Evolutionary conservation across 2,329 filamentous ascomycete genomes (phyloP).

Genomic region (Nothomitra cinnamomea): DNA sequence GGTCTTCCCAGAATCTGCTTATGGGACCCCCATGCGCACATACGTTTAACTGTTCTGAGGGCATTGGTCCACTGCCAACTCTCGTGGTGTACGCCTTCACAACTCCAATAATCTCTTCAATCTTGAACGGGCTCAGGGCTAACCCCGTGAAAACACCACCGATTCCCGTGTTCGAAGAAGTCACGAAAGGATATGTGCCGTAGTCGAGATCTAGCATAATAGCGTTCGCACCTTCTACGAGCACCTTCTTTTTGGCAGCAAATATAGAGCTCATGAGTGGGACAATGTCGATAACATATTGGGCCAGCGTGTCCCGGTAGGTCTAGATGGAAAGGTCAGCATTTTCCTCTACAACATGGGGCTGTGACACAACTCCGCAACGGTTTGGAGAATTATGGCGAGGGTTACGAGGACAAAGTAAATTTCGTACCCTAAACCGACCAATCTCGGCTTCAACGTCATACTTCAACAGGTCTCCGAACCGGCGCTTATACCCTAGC

Average conservation of each 20-base stretch:
- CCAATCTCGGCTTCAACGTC: slow-evolving; percentile 54
- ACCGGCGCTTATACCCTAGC: slow-evolving; percentile 47
- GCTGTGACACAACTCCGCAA: not conserved
- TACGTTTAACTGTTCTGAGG: slow-evolving; percentile 41
- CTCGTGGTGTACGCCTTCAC: slow-evolving; percentile 52
- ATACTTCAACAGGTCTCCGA: slow-evolving; percentile 45
- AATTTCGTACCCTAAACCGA: slow-evolving; percentile 31
- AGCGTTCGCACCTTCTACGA: slow-evolving; percentile 52
- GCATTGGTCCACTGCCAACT: slow-evolving; percentile 46
- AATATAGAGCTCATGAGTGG: slow-evolving; percentile 46
- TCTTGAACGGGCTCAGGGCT: slow-evolving; percentile 40
- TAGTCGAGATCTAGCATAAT: slow-evolving; percentile 51
- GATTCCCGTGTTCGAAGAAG: slow-evolving; percentile 41
- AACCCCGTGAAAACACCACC: slow-evolving; percentile 48
- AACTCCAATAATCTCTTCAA: slow-evolving; percentile 46
- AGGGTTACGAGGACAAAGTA: not conserved
- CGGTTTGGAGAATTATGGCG: not conserved
- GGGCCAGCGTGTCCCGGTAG: slow-evolving; percentile 38
- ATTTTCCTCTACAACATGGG: not conserved
- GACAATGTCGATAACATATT: slow-evolving; percentile 50
- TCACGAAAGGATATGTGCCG: slow-evolving; percentile 44
- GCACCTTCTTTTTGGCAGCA: slow-evolving; percentile 38
- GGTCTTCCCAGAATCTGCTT: slow-evolving; percentile 17
- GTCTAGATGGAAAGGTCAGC: slow-evolving; percentile 16
- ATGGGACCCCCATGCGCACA: slow-evolving; percentile 5